Evolutionary conservation across 2,329 filamentous ascomycete species (phyloP).

Genomic region (Ilyonectria sp.): DNA sequence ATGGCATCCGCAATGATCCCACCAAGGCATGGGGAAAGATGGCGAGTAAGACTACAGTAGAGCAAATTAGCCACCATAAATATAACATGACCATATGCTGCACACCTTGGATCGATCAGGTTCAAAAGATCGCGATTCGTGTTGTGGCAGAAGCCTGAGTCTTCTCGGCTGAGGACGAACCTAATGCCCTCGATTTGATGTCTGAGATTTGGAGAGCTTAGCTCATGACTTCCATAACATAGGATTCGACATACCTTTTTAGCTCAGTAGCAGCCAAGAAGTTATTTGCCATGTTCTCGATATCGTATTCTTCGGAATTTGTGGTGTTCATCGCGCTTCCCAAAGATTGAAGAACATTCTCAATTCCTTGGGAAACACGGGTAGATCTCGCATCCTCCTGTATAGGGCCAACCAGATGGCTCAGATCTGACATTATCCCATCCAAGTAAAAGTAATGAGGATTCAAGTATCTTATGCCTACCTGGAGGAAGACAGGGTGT

Average conservation of each 20-base stretch:
- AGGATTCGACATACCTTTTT: background rate
- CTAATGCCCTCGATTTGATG: background rate
- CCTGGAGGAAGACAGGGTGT: background rate
- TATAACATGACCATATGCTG: background rate
- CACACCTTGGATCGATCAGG: background rate
- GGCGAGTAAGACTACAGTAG: background rate
- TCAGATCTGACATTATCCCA: background rate
- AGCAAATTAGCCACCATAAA: background rate
- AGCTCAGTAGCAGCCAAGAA: background rate
- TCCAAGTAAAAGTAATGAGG: background rate
- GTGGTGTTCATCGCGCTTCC: background rate
- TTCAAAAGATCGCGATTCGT: background rate
- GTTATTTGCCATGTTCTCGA: background rate
- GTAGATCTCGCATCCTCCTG: background rate
- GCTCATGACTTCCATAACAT: background rate
- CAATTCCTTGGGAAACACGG: background rate
- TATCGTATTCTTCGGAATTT: background rate
- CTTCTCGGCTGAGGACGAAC: background rate
- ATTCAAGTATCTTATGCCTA: background rate
- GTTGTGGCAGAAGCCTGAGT: background rate
- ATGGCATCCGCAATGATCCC: background rate
- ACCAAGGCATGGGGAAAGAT: background rate
- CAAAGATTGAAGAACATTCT: constrained; percentile 1
- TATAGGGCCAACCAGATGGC: background rate
- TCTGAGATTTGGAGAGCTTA: background rate